phyloP scores from a whole-genome alignment of 2,329 filamentous ascomycete species.

The Cladosporium sp. region DNA sequence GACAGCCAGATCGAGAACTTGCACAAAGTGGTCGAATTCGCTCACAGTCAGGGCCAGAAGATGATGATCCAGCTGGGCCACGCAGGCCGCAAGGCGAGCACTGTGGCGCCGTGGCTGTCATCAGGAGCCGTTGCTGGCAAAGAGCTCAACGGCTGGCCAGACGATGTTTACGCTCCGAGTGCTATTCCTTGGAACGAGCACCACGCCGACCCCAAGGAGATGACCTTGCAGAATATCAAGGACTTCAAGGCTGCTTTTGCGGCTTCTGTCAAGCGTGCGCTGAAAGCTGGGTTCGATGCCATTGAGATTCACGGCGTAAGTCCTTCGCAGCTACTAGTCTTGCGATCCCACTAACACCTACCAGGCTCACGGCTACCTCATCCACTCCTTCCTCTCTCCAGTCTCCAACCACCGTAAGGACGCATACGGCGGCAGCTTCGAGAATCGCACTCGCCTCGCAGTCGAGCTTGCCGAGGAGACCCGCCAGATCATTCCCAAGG shows the following conservation, averaged over 20 bases:
- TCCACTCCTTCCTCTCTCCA: constrained; percentile 69
- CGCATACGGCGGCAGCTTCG: constrained; percentile 66
- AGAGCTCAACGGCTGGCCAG: constrained; percentile 54
- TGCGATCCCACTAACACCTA: constrained; percentile 45
- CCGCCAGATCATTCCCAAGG: constrained; percentile 62
- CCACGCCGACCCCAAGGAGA: constrained; percentile 63
- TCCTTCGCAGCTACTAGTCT: neutral
- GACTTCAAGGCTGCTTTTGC: constrained; percentile 63
- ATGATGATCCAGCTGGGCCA: constrained; percentile 80
- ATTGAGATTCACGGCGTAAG: constrained; percentile 72
- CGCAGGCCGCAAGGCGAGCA: constrained; percentile 66
- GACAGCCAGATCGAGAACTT: constrained; percentile 77
- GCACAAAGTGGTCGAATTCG: constrained; percentile 71
- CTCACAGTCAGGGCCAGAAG: constrained; percentile 74
- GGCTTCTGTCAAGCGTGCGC: constrained; percentile 56
- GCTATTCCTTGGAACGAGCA: constrained; percentile 62
- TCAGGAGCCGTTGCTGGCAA: constrained; percentile 54
- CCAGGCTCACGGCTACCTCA: constrained; percentile 72
- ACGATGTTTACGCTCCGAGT: constrained; percentile 56
- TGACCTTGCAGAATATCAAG: constrained; percentile 69
- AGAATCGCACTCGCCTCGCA: constrained; percentile 68
- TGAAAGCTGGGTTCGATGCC: constrained; percentile 68
- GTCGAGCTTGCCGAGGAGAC: constrained; percentile 53
- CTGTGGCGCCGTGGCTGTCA: constrained; percentile 64
- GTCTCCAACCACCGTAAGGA: constrained; percentile 69